Evolutionary conservation across 306 rosid species (phyloP).

Genomic region (Casuarina equisetifolia): DNA sequence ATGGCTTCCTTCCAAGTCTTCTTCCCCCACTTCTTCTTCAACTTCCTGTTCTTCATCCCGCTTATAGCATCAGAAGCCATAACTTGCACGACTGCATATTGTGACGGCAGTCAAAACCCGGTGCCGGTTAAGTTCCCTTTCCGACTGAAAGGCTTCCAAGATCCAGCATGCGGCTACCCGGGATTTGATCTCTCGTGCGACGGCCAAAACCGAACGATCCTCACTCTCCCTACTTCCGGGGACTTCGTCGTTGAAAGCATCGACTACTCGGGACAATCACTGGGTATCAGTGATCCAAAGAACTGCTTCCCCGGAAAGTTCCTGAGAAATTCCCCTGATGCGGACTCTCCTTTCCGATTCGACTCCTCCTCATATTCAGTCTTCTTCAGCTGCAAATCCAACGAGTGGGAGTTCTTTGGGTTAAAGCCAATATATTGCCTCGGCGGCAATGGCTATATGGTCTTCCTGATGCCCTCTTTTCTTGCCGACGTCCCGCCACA

Average conservation of each 20-base stretch:
- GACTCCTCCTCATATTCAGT: not conserved
- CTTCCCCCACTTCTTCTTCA: conserved; percentile 7
- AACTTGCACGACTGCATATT: conserved; percentile 14
- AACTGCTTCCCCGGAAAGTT: conserved; percentile 31
- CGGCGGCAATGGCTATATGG: conserved; percentile 9
- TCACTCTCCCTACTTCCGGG: conserved; percentile 29
- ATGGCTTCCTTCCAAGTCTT: conserved; percentile 13
- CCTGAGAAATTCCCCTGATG: conserved; percentile 7
- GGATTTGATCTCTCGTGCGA: conserved; percentile 28
- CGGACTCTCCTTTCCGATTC: conserved; percentile 28
- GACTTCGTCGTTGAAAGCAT: conserved; percentile 6
- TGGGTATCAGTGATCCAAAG: conserved; percentile 29
- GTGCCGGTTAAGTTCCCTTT: conserved; percentile 39
- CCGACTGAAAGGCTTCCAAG: conserved; percentile 5
- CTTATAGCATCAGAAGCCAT: conserved; percentile 11
- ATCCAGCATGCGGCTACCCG: conserved; percentile 3
- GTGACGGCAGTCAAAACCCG: not conserved
- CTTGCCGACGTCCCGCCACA: not conserved
- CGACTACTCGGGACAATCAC: conserved; percentile 10
- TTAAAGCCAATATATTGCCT: conserved; percentile 19
- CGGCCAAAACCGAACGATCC: conserved; percentile 19
- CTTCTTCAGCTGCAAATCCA: conserved; percentile 43
- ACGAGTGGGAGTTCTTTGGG: not conserved
- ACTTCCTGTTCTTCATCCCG: not conserved
- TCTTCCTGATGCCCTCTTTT: not conserved